Evolutionary conservation across 192 early-diverging fungal genomes (phyloP).

Genomic region (Gigaspora rosea): DNA sequence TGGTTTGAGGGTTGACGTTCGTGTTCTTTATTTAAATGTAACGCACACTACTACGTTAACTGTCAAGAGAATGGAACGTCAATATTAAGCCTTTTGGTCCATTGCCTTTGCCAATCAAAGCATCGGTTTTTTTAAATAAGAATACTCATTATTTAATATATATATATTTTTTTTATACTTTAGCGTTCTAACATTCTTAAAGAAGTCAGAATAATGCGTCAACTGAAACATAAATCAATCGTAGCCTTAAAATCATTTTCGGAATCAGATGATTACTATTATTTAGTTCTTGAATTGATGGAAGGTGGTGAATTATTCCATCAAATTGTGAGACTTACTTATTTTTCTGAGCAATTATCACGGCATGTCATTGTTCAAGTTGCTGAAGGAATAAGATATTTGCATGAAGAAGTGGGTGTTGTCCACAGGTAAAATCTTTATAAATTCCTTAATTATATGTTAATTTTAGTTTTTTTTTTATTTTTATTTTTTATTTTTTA

Average conservation of each 20-base stretch:
- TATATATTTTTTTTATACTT: not conserved
- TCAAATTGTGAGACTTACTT: slow-evolving; percentile 79
- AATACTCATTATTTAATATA: not conserved
- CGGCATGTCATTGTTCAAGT: slow-evolving; percentile 87
- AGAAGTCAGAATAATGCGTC: slow-evolving; percentile 85
- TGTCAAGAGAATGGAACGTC: not conserved
- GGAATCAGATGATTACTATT: slow-evolving; percentile 76
- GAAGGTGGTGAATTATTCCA: slow-evolving; percentile 93
- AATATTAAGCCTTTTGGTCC: not conserved
- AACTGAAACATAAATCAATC: slow-evolving; percentile 75
- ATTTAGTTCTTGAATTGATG: slow-evolving; percentile 78
- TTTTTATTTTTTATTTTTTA: too few relatives aligned
- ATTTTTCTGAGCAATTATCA: slow-evolving; percentile 75
- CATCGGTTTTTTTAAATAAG: not conserved
- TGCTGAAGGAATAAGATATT: slow-evolving; percentile 78
- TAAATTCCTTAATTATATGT: too few relatives aligned
- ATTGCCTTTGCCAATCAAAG: not conserved
- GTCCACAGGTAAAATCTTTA: slow-evolving; percentile 61
- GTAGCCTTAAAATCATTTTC: slow-evolving; percentile 75
- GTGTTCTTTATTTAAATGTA: not conserved
- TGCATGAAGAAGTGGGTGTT: slow-evolving; percentile 81
- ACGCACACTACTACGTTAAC: not conserved
- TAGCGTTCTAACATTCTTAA: slow-evolving; percentile 82
- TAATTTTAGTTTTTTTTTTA: too few relatives aligned
- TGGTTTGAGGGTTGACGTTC: not conserved